Evolutionary conservation across 2,329 filamentous ascomycete genomes (phyloP).

Genomic region (Nigrospora sphaerica): DNA sequence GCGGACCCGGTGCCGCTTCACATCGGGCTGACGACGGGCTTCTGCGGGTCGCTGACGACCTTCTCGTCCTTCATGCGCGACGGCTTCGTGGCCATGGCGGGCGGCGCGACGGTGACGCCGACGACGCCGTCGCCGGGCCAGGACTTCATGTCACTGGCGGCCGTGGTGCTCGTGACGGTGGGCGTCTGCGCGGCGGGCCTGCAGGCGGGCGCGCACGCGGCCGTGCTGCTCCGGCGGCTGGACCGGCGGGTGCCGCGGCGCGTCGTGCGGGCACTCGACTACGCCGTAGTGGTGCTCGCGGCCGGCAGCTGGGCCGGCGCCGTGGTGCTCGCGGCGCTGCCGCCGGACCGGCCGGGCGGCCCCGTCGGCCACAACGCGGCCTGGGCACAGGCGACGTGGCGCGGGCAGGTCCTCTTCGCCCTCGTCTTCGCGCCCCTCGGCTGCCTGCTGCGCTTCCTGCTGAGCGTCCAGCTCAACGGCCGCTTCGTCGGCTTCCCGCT

Average conservation of each 20-base stretch:
- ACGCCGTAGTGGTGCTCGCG: neutral
- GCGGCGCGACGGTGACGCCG: no score
- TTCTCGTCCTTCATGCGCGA: neutral
- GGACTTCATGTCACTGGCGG: constrained; percentile 55
- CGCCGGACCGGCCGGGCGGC: constrained; percentile 34
- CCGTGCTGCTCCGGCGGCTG: constrained; percentile 37
- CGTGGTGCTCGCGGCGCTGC: constrained; percentile 51
- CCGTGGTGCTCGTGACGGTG: constrained; percentile 51
- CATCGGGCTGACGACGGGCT: neutral
- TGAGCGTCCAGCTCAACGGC: constrained; percentile 50
- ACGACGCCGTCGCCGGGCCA: neutral
- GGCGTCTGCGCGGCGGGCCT: constrained; percentile 49
- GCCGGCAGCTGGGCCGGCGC: constrained; percentile 53
- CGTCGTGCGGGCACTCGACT: neutral
- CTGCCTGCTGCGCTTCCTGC: constrained; percentile 52
- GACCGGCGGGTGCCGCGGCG: constrained; percentile 26
- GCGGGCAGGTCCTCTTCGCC: constrained; percentile 56
- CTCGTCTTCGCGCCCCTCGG: constrained; percentile 61
- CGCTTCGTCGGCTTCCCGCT: constrained; percentile 51
- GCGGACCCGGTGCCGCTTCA: neutral
- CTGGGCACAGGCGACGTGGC: constrained; percentile 36
- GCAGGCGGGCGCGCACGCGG: constrained; percentile 53
- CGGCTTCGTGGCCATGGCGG: neutral
- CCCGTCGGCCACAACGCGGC: neutral
- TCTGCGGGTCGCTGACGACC: neutral